Evolutionary conservation across 768 basidiomycete genomes (phyloP).

Genomic region (Coprinopsis strossmayeri): DNA sequence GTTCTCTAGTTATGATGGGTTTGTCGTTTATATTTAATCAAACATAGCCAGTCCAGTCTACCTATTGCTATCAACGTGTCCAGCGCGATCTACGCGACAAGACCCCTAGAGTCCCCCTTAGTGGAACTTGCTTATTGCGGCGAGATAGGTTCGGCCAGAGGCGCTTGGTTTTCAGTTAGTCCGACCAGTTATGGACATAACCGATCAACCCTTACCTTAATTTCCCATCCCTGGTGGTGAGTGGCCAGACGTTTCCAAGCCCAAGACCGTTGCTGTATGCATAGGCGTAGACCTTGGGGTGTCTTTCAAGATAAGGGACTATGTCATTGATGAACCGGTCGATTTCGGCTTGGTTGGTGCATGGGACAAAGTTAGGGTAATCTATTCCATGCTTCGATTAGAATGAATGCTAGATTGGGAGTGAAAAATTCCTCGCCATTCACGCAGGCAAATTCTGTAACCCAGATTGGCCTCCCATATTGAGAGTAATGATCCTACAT

Average conservation of each 20-base stretch:
- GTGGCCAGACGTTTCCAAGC: conserved; percentile 39
- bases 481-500: conserved; percentile 34
- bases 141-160: conserved; percentile 35
- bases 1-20: neutral
- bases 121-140: conserved; percentile 33
- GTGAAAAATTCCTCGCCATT: conserved; percentile 24
- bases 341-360: conserved; percentile 36
- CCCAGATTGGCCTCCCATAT: conserved; percentile 42
- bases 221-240: conserved; percentile 26
- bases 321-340: conserved; percentile 33
- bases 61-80: too few relatives aligned
- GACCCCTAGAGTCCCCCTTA: too few relatives aligned
- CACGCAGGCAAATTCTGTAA: conserved; percentile 44
- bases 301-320: conserved; percentile 31
- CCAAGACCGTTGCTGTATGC: conserved; percentile 43
- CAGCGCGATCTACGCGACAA: too few relatives aligned
- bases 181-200: neutral
- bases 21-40: too few relatives aligned
- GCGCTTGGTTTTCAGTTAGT: conserved; percentile 20
- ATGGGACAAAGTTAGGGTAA: conserved; percentile 32
- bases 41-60: too few relatives aligned
- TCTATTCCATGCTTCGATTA: conserved; percentile 15
- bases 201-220: conserved; percentile 24
- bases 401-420: neutral
- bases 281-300: conserved; percentile 33